Evolutionary conservation across 768 basidiomycete genomes (phyloP).

Genomic region (Leccinellum albellum): DNA sequence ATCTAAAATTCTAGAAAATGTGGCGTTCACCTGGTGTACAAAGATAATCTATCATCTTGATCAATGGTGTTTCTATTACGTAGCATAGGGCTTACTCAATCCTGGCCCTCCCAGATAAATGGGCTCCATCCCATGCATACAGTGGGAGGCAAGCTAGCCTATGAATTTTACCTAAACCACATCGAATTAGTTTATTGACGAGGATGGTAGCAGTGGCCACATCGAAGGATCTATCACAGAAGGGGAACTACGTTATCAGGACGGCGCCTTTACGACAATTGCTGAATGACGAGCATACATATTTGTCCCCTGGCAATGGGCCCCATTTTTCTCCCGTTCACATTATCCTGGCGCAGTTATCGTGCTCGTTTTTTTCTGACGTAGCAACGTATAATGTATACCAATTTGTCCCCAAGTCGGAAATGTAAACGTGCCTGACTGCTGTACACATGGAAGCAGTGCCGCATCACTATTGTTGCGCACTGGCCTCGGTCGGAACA

Average conservation of each 20-base stretch:
- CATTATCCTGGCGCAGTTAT: background rate
- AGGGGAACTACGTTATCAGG: background rate
- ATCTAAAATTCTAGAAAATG: background rate
- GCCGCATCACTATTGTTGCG: background rate
- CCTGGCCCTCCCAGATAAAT: background rate
- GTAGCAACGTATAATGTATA: background rate
- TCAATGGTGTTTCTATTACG: background rate
- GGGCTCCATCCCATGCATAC: background rate
- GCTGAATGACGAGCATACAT: background rate
- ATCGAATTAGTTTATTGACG: background rate
- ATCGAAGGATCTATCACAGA: conserved; percentile 2
- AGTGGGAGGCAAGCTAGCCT: background rate
- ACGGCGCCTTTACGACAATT: background rate
- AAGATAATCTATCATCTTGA: background rate
- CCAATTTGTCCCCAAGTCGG: background rate
- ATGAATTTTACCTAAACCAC: background rate
- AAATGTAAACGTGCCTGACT: conserved; percentile 1
- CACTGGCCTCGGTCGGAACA: background rate
- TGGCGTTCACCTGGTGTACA: background rate
- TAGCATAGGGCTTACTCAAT: background rate
- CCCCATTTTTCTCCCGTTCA: background rate
- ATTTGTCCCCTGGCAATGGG: background rate
- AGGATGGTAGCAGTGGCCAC: conserved; percentile 9
- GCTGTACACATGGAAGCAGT: background rate
- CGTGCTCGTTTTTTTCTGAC: background rate